A percentile compares a stretch with the other conserved stretches of the same genome.
Conservation (phyloP, 202 grass and related monocot genomes). For the Dendrocalamus latiflorus region DNA sequence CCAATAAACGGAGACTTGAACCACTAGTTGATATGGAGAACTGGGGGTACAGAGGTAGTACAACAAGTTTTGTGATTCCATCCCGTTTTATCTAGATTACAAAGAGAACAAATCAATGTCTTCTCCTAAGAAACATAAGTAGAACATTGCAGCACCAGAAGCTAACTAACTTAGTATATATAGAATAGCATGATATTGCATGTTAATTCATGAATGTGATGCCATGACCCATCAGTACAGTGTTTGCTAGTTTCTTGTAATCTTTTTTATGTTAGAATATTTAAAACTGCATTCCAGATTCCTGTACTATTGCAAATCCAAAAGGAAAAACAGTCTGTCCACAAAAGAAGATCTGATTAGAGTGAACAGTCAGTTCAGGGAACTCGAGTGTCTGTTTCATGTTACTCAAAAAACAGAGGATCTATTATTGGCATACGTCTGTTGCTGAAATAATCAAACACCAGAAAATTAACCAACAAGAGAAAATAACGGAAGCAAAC, state of each 20-base stretch:
- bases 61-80: constrained; percentile 97
- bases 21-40: too few species aligned
- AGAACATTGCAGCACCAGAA: background rate
- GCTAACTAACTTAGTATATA: background rate
- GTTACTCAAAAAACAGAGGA: background rate
- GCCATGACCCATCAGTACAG: background rate
- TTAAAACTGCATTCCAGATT: constrained; percentile 4
- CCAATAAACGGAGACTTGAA: too few species aligned
- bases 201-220: background rate
- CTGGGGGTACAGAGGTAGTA: constrained; percentile 97
- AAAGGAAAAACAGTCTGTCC: background rate
- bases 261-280: background rate
- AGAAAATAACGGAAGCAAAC: constrained; percentile 1
- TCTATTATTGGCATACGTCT: background rate
- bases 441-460: background rate
- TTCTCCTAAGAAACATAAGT: constrained; percentile 1
- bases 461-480: background rate
- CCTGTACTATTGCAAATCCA: constrained; percentile 6
- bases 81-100: constrained; percentile 80
- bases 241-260: constrained; percentile 9
- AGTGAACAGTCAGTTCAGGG: background rate
- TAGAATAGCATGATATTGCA: constrained; percentile 11
- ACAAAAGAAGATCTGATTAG: background rate
- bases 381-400: background rate
- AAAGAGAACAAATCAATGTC: constrained; percentile 5